Evolutionary conservation across 805 yeast species (phyloP), one percentile per base, ranked within the genome.

Genomic region (Ogataea siamensis): DNA sequence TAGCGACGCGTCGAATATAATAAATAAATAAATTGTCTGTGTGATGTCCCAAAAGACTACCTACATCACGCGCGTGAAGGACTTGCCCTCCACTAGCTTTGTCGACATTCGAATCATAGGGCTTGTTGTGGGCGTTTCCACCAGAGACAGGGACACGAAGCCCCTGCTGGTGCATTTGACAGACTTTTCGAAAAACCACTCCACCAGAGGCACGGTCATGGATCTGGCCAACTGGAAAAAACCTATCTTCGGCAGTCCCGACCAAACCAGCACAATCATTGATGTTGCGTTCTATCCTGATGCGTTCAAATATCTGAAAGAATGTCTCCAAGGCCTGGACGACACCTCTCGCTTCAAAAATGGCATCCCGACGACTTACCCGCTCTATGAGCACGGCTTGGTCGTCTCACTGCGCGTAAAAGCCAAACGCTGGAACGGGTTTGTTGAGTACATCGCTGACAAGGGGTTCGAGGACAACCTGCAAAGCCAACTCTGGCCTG

Each of bases 161-260:
- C 58, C 58, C 7, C 40, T 34, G 15, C 40, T 32, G 7, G 23
- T 55, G n/a, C 54, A 53, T 37, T 18, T 54, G 36, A 49, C 55
- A 3, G 60, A 55, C 30, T 54, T 55, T 13, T 39, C 54, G 0
- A 21, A 24, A 11, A 31, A 35, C n/a, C n/a, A n/a, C n/a, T 18
- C 19, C 38, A 7, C 9, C 12, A n/a, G 16, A 20, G 17, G 28
- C 17, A 7, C 22, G 14, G 3, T 20, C 48, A 33, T 42, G 11
- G 29, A 34, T 14, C 19, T 17, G 3, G 12, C n/a, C 15, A 8
- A 8, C 15, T 36, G 34, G 25, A 20, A 29, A 10, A 11, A 18
- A 30, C 20, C 23, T 6, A 9, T 29, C 8, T 36, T 36, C 28
- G 28, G 17, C 13, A 19, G 13, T n/a, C 29, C 21, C 12, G 24